phyloP scores from a whole-genome alignment of 495 filamentous ascomycete genomes.

The Xylaria bambusicola region DNA sequence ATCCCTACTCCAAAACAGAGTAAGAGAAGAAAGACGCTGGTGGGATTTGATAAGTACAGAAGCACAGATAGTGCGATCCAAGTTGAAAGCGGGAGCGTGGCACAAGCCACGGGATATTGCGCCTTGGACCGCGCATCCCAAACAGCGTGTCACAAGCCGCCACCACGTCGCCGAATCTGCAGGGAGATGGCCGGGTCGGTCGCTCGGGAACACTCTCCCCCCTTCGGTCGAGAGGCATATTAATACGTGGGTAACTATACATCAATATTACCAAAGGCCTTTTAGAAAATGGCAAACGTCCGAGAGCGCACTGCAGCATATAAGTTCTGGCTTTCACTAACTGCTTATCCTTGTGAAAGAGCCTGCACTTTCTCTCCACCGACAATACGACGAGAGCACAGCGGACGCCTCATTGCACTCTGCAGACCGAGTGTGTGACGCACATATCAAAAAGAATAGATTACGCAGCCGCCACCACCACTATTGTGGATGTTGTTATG shows the following conservation, averaged over 20 bases:
- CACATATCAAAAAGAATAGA: neutral
- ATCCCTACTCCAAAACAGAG: slow-evolving; percentile 2
- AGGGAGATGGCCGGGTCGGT: slow-evolving; percentile 2
- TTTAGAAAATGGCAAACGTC: slow-evolving; percentile 4
- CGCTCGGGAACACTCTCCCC: too few species aligned
- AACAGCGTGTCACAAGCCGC: slow-evolving; percentile 2
- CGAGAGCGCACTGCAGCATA: slow-evolving; percentile 13
- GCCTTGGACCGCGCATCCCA: neutral
- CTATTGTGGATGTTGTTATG: neutral
- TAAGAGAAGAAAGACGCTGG: neutral
- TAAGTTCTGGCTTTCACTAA: too few species aligned
- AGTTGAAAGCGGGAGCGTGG: neutral
- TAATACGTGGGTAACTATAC: neutral
- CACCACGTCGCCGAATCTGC: slow-evolving; percentile 1
- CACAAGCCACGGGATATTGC: slow-evolving; percentile 10
- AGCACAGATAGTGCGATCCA: too few species aligned
- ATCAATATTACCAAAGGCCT: too few species aligned
- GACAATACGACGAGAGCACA: neutral
- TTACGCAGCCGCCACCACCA: neutral
- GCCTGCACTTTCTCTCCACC: neutral
- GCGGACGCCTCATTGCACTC: neutral
- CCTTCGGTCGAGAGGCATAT: too few species aligned
- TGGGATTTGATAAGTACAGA: too few species aligned
- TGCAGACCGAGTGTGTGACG: neutral
- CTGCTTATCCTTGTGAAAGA: too few species aligned